These are phyloP conservation scores for Aspergillus bertholletiae DNA, from an alignment of 495 filamentous ascomycete genomes.

Conservation along the genomic window DNA sequence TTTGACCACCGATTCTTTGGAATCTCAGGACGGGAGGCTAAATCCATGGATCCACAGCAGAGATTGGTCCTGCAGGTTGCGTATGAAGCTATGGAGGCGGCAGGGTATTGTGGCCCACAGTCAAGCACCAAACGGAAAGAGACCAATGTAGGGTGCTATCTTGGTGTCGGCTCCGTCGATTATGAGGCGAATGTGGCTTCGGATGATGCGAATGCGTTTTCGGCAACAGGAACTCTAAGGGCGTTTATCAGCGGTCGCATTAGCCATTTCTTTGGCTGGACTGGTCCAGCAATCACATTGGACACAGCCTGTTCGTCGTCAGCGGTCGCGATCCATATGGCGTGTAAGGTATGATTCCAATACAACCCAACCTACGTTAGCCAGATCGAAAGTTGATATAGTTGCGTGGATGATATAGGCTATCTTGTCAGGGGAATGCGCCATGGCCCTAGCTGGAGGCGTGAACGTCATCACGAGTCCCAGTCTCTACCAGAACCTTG, in stretches of 20 bases:
- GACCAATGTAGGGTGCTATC: slow-evolving; percentile 30
- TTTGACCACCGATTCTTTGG: slow-evolving; percentile 49
- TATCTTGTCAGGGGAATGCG: slow-evolving; percentile 12
- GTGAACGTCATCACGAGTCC: slow-evolving; percentile 33
- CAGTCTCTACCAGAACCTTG: slow-evolving; percentile 17
- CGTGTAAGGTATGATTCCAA: slow-evolving; percentile 15
- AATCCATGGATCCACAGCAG: slow-evolving; percentile 48
- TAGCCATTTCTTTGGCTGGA: slow-evolving; percentile 40
- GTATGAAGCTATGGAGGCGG: slow-evolving; percentile 41
- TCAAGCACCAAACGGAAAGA: too few relatives aligned
- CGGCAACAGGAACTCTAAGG: too few relatives aligned
- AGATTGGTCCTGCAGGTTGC: slow-evolving; percentile 38
- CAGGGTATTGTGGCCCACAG: slow-evolving; percentile 26
- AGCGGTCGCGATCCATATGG: slow-evolving; percentile 22
- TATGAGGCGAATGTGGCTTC: too few relatives aligned
- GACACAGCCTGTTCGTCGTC: slow-evolving; percentile 40
- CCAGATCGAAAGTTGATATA: too few relatives aligned
- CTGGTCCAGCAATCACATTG: slow-evolving; percentile 28
- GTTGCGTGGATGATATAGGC: too few relatives aligned
- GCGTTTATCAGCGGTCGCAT: slow-evolving; percentile 12
- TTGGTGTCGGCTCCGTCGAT: too few relatives aligned
- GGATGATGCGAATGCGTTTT: too few relatives aligned
- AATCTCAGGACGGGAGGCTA: slow-evolving; percentile 36
- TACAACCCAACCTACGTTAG: too few relatives aligned
- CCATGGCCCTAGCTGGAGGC: slow-evolving; percentile 23